Evolutionary conservation across 495 filamentous ascomycete species (phyloP), one percentile per base, ranked within the genome.

Genomic region (Letharia lupina): DNA sequence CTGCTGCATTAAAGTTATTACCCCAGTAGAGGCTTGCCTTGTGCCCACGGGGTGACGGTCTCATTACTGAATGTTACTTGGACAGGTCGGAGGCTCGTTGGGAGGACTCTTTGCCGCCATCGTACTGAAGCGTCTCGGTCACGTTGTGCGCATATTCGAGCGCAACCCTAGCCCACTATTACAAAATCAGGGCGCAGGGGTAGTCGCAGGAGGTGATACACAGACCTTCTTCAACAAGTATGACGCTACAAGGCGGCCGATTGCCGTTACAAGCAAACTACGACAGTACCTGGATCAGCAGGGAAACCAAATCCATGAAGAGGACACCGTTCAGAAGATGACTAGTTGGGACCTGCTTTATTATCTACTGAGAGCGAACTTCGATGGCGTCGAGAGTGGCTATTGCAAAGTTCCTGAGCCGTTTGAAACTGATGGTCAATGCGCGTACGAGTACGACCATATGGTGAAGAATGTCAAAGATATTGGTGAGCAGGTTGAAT

Each of bases 301-400:
- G 15, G 81, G 79, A 37, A 73, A 75, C 16, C 63, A 78, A 12
- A 74, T 82, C 39, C 75, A 80, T 65, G 69, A 72, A 45, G 75
- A 78, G 47, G 73, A 75, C n/a, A 73, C 70, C 61, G 69, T 57
- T 35, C 79, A 82, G 68, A 75, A 76, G 63, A 82, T 80, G 77
- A 80, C 77, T 10, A 81, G 77, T 54, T 87, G 83, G 83, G 82
- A 84, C 67, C 60, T 83, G 52, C 70, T 80, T 16, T 87, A 86
- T 65, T 75, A 80, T 70, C 61, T 83, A 10, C 70, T 86, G 69
- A 73, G 84, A 50, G 82, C 81, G 33, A 82, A 82, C 70, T 84
- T 81, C 69, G 84, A 87, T 74, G 79, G 80, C 4, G 71, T 80
- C 16, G 70, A 80, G 39, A 80, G 75, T 66, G 66, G 69, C 3